Percentiles rank a stretch among this genome's conserved stretches.
phyloP scores from a whole-genome alignment of 352 stramenopile species.

The Phytophthora hibernalis region DNA sequence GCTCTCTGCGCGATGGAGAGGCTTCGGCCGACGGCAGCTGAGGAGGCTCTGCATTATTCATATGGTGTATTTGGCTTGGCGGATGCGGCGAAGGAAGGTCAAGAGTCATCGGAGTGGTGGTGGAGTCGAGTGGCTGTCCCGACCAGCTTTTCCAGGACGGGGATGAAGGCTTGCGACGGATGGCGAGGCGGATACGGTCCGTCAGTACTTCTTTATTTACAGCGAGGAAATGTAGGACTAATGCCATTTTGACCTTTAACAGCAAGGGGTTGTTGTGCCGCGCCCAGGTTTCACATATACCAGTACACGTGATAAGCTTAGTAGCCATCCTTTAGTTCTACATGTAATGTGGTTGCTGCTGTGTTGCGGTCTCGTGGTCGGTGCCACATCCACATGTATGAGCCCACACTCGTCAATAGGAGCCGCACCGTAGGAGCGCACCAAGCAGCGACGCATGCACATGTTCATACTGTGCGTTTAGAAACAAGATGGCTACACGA shows the following conservation, averaged over 20 bases:
- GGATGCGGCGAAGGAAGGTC: constrained; percentile 21
- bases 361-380: no score
- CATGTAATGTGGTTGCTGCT: no score
- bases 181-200: constrained; percentile 5
- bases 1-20: constrained; percentile 17
- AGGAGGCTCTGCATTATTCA: constrained; percentile 45
- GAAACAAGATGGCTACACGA: not conserved
- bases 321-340: constrained; percentile 13
- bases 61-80: constrained; percentile 43
- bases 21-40: constrained; percentile 31
- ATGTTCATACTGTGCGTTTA: no score
- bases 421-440: no score
- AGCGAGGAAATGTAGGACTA: constrained; percentile 43
- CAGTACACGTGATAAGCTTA: no score
- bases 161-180: constrained; percentile 28
- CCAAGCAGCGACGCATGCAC: no score
- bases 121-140: constrained; percentile 26
- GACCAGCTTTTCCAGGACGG: constrained; percentile 22
- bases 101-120: constrained; percentile 38
- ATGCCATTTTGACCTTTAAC: constrained; percentile 43
- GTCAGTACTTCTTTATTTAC: constrained; percentile 39
- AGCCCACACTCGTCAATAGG: no score
- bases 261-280: constrained; percentile 22
- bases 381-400: no score
- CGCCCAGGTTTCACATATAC: constrained; percentile 34